A percentile compares a stretch with the other conserved stretches of the same genome.
Conservation (phyloP, 2,329 filamentous ascomycete species). For the Penicillium janthinellum region DNA sequence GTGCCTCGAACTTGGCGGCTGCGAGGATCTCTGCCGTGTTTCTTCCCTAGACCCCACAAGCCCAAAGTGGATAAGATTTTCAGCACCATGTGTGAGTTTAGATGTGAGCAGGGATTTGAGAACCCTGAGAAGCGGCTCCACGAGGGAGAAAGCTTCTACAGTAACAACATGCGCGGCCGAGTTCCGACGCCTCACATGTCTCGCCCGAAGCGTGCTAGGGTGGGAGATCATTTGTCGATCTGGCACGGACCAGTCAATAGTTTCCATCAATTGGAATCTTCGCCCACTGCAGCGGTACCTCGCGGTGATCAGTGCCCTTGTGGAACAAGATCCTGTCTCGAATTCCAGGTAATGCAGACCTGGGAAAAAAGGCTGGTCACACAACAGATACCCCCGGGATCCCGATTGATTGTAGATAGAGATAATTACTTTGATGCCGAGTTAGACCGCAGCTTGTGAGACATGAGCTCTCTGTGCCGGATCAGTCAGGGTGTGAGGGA, state of each 20-base stretch:
- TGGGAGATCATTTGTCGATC: constrained; percentile 23
- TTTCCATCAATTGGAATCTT: constrained; percentile 9
- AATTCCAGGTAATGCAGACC: background rate
- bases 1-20: background rate
- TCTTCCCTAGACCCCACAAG: constrained; percentile 3
- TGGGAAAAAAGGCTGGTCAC: background rate
- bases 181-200: constrained; percentile 4
- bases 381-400: background rate
- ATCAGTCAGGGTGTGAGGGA: background rate
- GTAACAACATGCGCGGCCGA: constrained; percentile 1
- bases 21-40: background rate
- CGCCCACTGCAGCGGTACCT: constrained; percentile 5
- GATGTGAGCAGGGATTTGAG: constrained; percentile 5
- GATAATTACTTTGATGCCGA: background rate
- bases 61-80: background rate
- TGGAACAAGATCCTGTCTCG: background rate
- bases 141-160: constrained; percentile 16
- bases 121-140: constrained; percentile 15
- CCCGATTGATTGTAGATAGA: background rate
- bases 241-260: constrained; percentile 22
- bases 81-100: constrained; percentile 13
- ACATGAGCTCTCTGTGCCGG: background rate
- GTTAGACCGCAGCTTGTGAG: background rate
- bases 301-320: background rate
- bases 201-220: constrained; percentile 5